Percentiles rank a stretch among this genome's conserved stretches.
These are phyloP conservation scores for Coriaria nepalensis DNA, from an alignment of 306 rosid species.

Conservation along the genomic window DNA sequence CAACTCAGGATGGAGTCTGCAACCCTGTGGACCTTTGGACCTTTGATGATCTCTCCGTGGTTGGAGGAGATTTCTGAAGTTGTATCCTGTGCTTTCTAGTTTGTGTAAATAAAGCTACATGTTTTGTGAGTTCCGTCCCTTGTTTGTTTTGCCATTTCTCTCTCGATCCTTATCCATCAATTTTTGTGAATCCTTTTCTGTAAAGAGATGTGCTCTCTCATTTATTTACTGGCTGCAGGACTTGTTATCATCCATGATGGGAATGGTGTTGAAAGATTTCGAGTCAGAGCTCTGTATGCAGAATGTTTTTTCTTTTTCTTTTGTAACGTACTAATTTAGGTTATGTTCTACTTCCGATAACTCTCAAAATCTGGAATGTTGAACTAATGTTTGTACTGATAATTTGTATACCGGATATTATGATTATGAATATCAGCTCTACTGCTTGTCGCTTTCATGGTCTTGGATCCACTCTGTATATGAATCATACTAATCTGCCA, in stretches of 20 bases:
- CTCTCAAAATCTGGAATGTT: too few species aligned
- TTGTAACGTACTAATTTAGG: not conserved
- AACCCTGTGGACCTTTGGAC: slow-evolving; percentile 62
- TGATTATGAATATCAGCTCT: too few species aligned
- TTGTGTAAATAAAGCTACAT: slow-evolving; percentile 88
- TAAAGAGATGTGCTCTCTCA: not conserved
- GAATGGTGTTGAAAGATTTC: slow-evolving; percentile 12
- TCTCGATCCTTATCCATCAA: slow-evolving; percentile 1
- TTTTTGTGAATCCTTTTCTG: not conserved
- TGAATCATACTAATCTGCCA: too few species aligned
- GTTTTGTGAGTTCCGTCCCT: slow-evolving; percentile 32
- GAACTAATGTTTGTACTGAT: too few species aligned
- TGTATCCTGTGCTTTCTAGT: slow-evolving; percentile 12
- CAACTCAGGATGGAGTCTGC: slow-evolving; percentile 49
- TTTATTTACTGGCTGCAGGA: slow-evolving; percentile 6
- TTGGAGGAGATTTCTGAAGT: slow-evolving; percentile 44
- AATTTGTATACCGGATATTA: too few species aligned
- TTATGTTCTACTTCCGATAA: too few species aligned
- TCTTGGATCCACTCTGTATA: too few species aligned
- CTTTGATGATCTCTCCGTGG: slow-evolving; percentile 53
- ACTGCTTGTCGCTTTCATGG: too few species aligned
- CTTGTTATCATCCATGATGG: slow-evolving; percentile 8
- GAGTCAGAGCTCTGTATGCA: slow-evolving; percentile 1
- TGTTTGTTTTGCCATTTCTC: slow-evolving; percentile 5
- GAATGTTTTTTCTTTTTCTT: not conserved